phyloP scores from a whole-genome alignment of 2,329 filamentous ascomycete genomes.

The Fusarium neocosmosporiellum region DNA sequence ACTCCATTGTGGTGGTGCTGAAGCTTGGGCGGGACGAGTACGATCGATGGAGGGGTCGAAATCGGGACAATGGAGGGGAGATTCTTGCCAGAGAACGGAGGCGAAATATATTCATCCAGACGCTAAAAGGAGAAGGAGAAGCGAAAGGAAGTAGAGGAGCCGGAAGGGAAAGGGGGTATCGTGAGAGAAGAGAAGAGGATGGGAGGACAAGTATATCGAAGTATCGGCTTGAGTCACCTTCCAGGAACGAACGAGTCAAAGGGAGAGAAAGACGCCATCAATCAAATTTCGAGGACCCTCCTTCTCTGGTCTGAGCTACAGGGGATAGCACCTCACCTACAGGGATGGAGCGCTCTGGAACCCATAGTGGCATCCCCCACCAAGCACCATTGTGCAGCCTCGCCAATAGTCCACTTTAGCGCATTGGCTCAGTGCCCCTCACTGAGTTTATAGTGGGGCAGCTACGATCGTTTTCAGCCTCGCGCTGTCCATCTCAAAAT shows the following conservation, averaged over 20 bases:
- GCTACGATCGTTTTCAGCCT: constrained; percentile 30
- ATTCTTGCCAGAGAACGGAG: constrained; percentile 44
- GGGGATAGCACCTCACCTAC: neutral
- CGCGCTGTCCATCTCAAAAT: constrained; percentile 27
- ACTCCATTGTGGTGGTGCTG: constrained; percentile 55
- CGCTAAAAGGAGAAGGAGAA: constrained; percentile 26
- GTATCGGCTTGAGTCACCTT: constrained; percentile 31
- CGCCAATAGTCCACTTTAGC: constrained; percentile 25
- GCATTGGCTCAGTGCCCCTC: constrained; percentile 28
- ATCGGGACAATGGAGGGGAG: constrained; percentile 39
- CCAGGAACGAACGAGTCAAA: constrained; percentile 21
- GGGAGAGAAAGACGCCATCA: constrained; percentile 35
- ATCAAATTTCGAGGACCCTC: constrained; percentile 29
- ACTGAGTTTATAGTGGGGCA: constrained; percentile 31
- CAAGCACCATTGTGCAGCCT: constrained; percentile 24
- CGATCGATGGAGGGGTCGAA: constrained; percentile 44
- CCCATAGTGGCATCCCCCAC: neutral
- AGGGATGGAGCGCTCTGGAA: neutral
- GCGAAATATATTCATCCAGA: constrained; percentile 53
- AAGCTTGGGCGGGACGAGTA: constrained; percentile 47
- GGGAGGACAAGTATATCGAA: constrained; percentile 33
- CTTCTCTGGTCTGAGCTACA: constrained; percentile 20
- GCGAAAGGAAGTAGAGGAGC: constrained; percentile 22
- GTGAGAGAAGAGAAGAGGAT: constrained; percentile 23
- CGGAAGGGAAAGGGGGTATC: constrained; percentile 26